These are phyloP conservation scores for Nakazawaea peltata DNA, from an alignment of 805 yeast species.

Conservation along the genomic window DNA sequence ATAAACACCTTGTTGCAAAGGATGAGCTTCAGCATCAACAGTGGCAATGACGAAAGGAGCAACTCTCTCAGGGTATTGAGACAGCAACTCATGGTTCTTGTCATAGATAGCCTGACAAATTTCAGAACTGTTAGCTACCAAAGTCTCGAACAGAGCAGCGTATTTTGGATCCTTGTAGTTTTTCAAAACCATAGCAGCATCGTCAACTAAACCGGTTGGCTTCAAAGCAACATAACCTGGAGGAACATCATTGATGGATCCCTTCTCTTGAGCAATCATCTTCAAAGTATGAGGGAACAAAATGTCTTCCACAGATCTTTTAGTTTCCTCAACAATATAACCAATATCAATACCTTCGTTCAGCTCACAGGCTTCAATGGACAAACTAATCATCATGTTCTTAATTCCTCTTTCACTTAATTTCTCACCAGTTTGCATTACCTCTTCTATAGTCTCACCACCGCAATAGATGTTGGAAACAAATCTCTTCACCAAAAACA, in stretches of 20 bases:
- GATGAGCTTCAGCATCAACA: constrained; percentile 87
- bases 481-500: constrained; percentile 56
- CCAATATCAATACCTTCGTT: constrained; percentile 48
- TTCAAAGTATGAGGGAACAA: constrained; percentile 63
- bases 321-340: constrained; percentile 55
- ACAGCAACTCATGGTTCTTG: constrained; percentile 41
- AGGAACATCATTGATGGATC: constrained; percentile 57
- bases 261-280: constrained; percentile 36
- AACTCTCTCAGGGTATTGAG: constrained; percentile 51
- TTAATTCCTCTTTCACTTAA: constrained; percentile 70
- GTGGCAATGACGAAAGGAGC: constrained; percentile 72
- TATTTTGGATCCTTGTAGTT: constrained; percentile 49
- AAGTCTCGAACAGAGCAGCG: constrained; percentile 40
- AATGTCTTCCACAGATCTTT: constrained; percentile 57
- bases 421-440: constrained; percentile 59
- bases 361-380: constrained; percentile 91
- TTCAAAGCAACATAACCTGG: constrained; percentile 91
- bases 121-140: constrained; percentile 58
- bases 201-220: constrained; percentile 80
- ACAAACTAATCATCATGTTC: constrained; percentile 92
- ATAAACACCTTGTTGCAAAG: constrained; percentile 86
- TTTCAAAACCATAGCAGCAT: constrained; percentile 67
- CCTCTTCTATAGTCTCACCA: constrained; percentile 71
- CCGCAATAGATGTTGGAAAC: constrained; percentile 87
- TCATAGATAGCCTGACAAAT: constrained; percentile 51